These are phyloP conservation scores for Coelastrella sp. DNA, from an alignment of 139 green algal species.

Conservation along the genomic window DNA sequence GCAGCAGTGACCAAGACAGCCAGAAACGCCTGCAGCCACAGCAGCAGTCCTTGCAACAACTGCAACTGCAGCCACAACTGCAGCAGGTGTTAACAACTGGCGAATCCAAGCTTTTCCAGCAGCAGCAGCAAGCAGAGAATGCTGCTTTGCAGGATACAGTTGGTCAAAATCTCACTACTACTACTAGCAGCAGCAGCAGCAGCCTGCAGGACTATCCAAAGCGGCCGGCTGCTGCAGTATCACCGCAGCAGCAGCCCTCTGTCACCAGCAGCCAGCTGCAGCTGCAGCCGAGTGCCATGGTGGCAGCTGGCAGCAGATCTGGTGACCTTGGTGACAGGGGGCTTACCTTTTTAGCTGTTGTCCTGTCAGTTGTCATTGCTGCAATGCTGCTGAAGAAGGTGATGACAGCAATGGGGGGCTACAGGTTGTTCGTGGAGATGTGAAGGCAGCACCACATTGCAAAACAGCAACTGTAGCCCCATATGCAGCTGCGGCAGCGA, in stretches of 20 bases:
- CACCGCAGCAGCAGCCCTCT: background rate
- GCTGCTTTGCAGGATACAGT: background rate
- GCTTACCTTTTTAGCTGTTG: constrained; percentile 63
- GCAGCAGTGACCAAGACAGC: background rate
- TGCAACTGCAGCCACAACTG: background rate
- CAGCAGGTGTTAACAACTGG: background rate
- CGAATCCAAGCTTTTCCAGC: background rate
- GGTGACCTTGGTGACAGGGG: constrained; percentile 54
- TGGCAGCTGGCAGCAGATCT: background rate
- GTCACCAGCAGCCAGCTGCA: background rate
- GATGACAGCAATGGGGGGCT: constrained; percentile 4
- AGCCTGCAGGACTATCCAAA: background rate
- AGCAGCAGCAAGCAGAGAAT: background rate
- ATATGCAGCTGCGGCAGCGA: no score
- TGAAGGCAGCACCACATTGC: background rate
- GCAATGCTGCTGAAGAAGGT: constrained; percentile 43
- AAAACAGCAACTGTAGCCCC: no score
- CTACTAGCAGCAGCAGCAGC: background rate
- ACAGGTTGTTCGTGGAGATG: background rate
- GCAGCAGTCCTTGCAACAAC: background rate
- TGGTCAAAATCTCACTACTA: background rate
- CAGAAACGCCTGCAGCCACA: constrained; percentile 18
- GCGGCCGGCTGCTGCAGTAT: background rate
- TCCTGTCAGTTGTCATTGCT: constrained; percentile 57
- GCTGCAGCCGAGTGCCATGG: background rate